A percentile compares a stretch with the other conserved stretches of the same genome.
phyloP scores from a whole-genome alignment of 129 eudicot genomes.

The Centrapalus pauciflorus region DNA sequence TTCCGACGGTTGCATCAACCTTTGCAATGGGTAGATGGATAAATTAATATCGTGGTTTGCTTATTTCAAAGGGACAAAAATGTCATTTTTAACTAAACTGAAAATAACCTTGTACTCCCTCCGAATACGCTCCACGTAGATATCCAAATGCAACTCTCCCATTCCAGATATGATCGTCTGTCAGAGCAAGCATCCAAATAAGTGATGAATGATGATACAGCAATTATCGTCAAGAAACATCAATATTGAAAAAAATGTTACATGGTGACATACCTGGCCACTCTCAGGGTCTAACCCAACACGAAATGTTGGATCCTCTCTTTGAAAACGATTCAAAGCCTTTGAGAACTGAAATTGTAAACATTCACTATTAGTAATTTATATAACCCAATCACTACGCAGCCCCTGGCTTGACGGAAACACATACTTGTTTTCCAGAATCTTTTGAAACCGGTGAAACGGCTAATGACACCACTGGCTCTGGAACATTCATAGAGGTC shows the following conservation, averaged over 20 bases:
- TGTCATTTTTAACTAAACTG: not conserved
- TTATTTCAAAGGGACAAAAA: not conserved
- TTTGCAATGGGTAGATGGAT: slow-evolving; percentile 16
- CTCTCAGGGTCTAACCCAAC: slow-evolving; percentile 94
- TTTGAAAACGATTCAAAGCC: slow-evolving; percentile 96
- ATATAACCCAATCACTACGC: slow-evolving; percentile 6
- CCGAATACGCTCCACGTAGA: slow-evolving; percentile 87
- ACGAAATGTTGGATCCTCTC: slow-evolving; percentile 97
- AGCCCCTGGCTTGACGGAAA: not conserved
- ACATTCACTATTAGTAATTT: not conserved
- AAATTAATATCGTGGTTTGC: not conserved
- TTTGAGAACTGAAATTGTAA: slow-evolving; percentile 65
- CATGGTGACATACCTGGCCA: slow-evolving; percentile 56
- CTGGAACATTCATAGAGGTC: slow-evolving; percentile 99
- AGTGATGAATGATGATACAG: slow-evolving; percentile 4
- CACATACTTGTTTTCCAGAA: slow-evolving; percentile 84
- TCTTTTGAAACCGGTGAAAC: slow-evolving; percentile 94
- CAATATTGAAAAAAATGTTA: not conserved
- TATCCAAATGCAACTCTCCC: slow-evolving; percentile 95
- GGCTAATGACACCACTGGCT: slow-evolving; percentile 96
- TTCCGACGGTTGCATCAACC: slow-evolving; percentile 93
- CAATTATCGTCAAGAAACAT: not conserved
- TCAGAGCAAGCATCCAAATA: slow-evolving; percentile 24
- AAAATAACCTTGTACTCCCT: slow-evolving; percentile 78
- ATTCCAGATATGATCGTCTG: slow-evolving; percentile 98